Evolutionary conservation across 2,329 filamentous ascomycete species (phyloP).

Genomic region (Pseudocercospora ulei): DNA sequence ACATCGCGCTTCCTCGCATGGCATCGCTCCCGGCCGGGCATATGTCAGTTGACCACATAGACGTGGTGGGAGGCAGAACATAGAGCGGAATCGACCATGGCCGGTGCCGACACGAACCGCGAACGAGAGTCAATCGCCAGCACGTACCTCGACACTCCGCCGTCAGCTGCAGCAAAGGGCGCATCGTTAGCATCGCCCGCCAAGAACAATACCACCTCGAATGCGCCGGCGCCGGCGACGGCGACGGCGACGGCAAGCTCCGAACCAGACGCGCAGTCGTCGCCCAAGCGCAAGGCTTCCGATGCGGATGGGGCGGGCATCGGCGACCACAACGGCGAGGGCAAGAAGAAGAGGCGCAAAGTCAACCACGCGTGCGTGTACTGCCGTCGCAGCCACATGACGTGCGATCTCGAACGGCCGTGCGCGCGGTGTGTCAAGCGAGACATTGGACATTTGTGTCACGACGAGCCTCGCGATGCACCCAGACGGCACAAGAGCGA

Average conservation of each 20-base stretch:
- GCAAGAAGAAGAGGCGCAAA: conserved; percentile 45
- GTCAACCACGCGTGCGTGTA: conserved; percentile 50
- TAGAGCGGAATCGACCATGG: neutral
- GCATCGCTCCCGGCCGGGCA: too few relatives aligned
- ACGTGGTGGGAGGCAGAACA: conserved; percentile 6
- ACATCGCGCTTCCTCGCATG: neutral
- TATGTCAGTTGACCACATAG: too few relatives aligned
- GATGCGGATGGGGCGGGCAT: conserved; percentile 4
- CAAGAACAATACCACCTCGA: neutral
- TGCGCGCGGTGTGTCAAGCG: conserved; percentile 97
- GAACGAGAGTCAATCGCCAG: conserved; percentile 7
- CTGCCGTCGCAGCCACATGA: conserved; percentile 48
- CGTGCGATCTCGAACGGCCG: conserved; percentile 62
- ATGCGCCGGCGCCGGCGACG: conserved; percentile 3
- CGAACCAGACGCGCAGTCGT: neutral
- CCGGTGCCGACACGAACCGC: conserved; percentile 1
- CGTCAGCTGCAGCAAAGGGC: neutral
- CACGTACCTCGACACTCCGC: neutral
- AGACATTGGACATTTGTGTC: conserved; percentile 95
- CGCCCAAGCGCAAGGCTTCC: conserved; percentile 14
- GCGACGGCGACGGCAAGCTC: conserved; percentile 1
- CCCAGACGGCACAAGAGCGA: conserved; percentile 67
- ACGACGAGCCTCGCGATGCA: conserved; percentile 87
- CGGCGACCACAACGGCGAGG: conserved; percentile 19
- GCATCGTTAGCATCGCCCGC: conserved; percentile 5